phyloP scores from a whole-genome alignment of 1,139 yeast species.

The Diutina ranongensis region DNA sequence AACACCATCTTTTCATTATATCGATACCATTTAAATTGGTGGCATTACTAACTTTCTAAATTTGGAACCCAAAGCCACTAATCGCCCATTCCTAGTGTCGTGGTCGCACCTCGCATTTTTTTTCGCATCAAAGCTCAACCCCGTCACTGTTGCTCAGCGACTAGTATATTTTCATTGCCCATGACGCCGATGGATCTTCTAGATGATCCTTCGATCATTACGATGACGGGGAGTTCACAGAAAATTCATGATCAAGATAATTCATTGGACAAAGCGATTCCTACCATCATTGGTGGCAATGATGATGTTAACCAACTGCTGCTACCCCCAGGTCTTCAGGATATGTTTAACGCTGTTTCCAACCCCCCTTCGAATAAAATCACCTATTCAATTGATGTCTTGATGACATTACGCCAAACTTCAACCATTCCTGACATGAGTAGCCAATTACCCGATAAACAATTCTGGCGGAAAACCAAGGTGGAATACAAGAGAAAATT shows the following conservation, averaged over 20 bases:
- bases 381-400: constrained; percentile 25
- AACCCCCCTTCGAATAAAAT: constrained; percentile 6
- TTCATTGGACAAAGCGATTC: too few relatives aligned
- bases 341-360: constrained; percentile 9
- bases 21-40: too few relatives aligned
- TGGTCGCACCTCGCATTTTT: background rate
- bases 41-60: too few relatives aligned
- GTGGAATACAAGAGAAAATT: constrained; percentile 6
- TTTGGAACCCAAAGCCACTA: too few relatives aligned
- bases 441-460: constrained; percentile 26
- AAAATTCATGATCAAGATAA: background rate
- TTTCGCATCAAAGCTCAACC: background rate
- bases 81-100: too few relatives aligned
- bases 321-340: constrained; percentile 8
- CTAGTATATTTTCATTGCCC: background rate
- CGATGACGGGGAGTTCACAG: constrained; percentile 2
- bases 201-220: constrained; percentile 3
- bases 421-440: constrained; percentile 21
- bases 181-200: constrained; percentile 4
- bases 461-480: constrained; percentile 25
- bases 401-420: constrained; percentile 23
- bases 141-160: background rate
- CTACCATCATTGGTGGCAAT: constrained; percentile 1
- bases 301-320: constrained; percentile 3
- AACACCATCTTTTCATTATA: too few relatives aligned